Conservation (phyloP, 163 green algal species). For the Chloromonas sp. region DNA sequence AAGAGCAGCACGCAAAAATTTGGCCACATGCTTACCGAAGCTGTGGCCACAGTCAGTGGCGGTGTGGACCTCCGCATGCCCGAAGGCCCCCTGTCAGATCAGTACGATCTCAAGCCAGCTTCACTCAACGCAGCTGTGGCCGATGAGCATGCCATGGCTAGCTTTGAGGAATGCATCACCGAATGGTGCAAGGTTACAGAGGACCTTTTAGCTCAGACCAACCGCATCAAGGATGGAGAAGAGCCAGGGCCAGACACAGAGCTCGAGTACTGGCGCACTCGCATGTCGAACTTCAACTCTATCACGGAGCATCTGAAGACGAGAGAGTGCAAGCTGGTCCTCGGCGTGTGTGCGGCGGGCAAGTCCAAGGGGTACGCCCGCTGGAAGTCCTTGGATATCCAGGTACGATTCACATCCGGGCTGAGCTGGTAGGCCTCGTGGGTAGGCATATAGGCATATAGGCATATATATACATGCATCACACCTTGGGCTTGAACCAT, state of each 20-base stretch:
- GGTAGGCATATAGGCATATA: neutral
- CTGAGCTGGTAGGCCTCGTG: neutral
- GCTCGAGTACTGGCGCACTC: constrained; percentile 81
- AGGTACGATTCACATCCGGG: constrained; percentile 22
- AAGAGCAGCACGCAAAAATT: constrained; percentile 48
- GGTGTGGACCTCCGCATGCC: constrained; percentile 67
- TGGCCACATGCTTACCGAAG: constrained; percentile 63
- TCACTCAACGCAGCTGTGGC: constrained; percentile 56
- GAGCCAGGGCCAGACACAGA: constrained; percentile 77
- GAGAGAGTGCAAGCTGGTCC: constrained; percentile 66
- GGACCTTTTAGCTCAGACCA: constrained; percentile 54
- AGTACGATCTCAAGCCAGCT: constrained; percentile 56
- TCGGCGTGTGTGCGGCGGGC: constrained; percentile 54
- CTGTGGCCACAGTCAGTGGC: constrained; percentile 49
- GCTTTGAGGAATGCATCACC: constrained; percentile 57
- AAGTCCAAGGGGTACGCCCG: constrained; percentile 51
- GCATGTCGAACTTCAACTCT: constrained; percentile 76
- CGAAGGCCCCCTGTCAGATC: constrained; percentile 43
- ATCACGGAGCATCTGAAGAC: constrained; percentile 80
- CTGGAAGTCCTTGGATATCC: constrained; percentile 75
- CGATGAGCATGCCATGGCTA: constrained; percentile 44
- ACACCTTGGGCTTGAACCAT: neutral
- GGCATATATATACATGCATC: neutral
- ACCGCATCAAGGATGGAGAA: constrained; percentile 48
- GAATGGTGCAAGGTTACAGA: constrained; percentile 71